Evolutionary conservation across 441 rosid genomes (phyloP).

Genomic region (Populus hybrid): DNA sequence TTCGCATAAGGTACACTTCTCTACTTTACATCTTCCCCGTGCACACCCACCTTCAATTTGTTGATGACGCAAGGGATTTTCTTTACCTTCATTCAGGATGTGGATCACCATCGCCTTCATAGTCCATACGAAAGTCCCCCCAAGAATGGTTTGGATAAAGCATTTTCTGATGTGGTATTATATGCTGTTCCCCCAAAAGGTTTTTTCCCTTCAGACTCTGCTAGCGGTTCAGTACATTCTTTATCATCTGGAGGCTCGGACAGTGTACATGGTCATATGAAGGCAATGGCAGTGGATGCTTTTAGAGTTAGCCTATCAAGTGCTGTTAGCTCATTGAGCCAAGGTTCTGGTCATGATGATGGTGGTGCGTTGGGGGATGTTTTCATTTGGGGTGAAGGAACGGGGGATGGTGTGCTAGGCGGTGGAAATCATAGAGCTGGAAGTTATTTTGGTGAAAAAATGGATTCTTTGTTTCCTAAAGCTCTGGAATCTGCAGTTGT

Average conservation of each 20-base stretch:
- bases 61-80: constrained; percentile 16
- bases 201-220: constrained; percentile 72
- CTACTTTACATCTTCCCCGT: background rate
- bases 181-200: constrained; percentile 81
- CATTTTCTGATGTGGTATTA: constrained; percentile 71
- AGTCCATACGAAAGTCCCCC: constrained; percentile 96
- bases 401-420: constrained; percentile 84
- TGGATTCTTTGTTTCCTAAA: constrained; percentile 85
- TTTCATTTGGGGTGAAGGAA: constrained; percentile 94
- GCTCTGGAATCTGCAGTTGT: constrained; percentile 92
- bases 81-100: constrained; percentile 52
- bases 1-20: constrained; percentile 65
- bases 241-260: constrained; percentile 90
- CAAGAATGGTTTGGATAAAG: constrained; percentile 73
- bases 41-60: background rate
- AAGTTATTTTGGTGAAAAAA: constrained; percentile 48
- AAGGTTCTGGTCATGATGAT: constrained; percentile 99
- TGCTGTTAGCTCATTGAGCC: constrained; percentile 98
- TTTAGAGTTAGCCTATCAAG: constrained; percentile 96
- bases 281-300: constrained; percentile 59
- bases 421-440: constrained; percentile 78
- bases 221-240: constrained; percentile 77
- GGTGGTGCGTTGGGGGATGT: constrained; percentile 98
- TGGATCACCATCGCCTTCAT: constrained; percentile 64
- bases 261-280: constrained; percentile 76